Base-by-base conservation (phyloP, 129 eudicot genomes). In the Calendula officinalis region DNA sequence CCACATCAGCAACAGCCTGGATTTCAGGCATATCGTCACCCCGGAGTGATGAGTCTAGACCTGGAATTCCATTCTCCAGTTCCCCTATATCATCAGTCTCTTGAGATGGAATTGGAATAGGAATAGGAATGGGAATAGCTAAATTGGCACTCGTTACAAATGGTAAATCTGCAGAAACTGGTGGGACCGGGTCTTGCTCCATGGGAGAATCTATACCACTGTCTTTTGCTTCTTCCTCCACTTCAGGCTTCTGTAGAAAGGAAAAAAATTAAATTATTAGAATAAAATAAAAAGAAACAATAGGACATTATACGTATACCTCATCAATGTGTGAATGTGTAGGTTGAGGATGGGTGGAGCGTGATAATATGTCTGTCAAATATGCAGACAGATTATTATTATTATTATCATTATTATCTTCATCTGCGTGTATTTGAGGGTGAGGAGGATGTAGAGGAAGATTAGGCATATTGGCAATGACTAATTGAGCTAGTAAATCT, bases 401-500 rank as follows among this genome's bases (percentile, higher is more conserved):
- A 58, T 54, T 65, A 56, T 75, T 67, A 56, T 45, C 86, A 39
- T 37, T 47, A 51, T 68, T 68, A 41, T 57, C 65, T 45, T 83
- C 84, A 38, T 79, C 82, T 17, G 79, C 80, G 43, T 87, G 88
- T 49, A 73, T 15, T 76, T 47, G 53, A 34, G 97, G 97, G 39
- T 75, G 56, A 76, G 97, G 97, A 35, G 75, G 56, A 76, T 46
- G 67, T 50, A 77, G 71, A 73, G 99, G 97, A 73, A 94, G 95
- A 71, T 86, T 79, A 52, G 87, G 80, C 90, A 94, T 73, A 61
- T 86, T 94, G 60, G 95, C 84, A 79, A 94, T 84, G 6, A 94
- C 99, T 42, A 94, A 97, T 70, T 94, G 97, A 17, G 95, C 96
- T 48, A 94, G 80, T 75, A 94, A 78, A 69, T 89, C 97, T 42